Conservation (phyloP, 2,329 filamentous ascomycete genomes). For the Monosporascus sp. region DNA sequence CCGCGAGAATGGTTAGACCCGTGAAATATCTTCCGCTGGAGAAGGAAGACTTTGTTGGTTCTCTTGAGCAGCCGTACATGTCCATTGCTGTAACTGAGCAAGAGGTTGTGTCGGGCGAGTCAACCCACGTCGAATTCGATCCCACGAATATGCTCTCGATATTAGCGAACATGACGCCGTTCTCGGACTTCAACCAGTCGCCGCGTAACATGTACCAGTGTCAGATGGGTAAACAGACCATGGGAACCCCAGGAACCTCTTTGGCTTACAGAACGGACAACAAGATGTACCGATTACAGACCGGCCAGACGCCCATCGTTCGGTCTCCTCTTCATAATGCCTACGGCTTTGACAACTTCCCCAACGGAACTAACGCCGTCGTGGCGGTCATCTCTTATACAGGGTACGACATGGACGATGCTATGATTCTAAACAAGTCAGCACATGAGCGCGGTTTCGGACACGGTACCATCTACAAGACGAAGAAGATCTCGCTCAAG, state of each 20-base stretch:
- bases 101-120: conserved; percentile 81
- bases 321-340: conserved; percentile 89
- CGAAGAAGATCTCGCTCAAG: conserved; percentile 81
- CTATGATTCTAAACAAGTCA: conserved; percentile 98
- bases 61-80: conserved; percentile 97
- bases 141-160: conserved; percentile 97
- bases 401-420: conserved; percentile 99
- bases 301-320: conserved; percentile 91
- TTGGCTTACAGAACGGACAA: conserved; percentile 88
- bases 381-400: conserved; percentile 98
- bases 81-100: conserved; percentile 87
- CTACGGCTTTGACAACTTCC: conserved; percentile 97
- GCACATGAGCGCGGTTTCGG: conserved; percentile 94
- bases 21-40: conserved; percentile 88
- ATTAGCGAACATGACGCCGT: conserved; percentile 96
- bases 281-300: conserved; percentile 92
- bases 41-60: conserved; percentile 81
- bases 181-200: conserved; percentile 98
- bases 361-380: conserved; percentile 90
- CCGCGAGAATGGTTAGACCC: conserved; percentile 82
- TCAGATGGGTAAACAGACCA: conserved; percentile 99
- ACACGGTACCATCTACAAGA: conserved; percentile 96
- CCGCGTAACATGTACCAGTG: conserved; percentile 99
- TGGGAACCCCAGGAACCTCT: conserved; percentile 90
- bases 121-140: conserved; percentile 88